Evolutionary conservation across 148 eudicot species (phyloP).

Genomic region (Persicaria tinctoria): DNA sequence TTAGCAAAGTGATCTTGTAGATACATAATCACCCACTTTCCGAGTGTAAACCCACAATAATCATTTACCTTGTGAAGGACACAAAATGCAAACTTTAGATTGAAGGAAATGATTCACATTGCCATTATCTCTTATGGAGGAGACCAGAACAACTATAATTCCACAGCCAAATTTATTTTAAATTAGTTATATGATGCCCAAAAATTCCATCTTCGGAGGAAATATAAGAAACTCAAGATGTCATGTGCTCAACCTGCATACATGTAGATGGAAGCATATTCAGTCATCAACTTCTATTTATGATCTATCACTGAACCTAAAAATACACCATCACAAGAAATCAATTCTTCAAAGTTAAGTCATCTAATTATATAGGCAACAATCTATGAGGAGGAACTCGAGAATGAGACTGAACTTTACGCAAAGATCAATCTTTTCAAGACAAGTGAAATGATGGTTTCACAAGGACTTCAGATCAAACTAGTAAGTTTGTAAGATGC

Average conservation of each 20-base stretch:
- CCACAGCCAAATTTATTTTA: slow-evolving; percentile 4
- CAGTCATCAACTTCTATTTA: background rate
- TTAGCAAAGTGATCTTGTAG: too few species aligned
- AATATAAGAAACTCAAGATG: background rate
- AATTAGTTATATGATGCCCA: slow-evolving; percentile 6
- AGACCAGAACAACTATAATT: background rate
- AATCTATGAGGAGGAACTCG: background rate
- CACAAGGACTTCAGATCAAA: background rate
- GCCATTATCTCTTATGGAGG: background rate
- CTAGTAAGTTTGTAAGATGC: background rate
- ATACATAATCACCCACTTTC: background rate
- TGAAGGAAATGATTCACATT: background rate
- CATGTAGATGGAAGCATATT: background rate
- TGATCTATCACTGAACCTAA: background rate
- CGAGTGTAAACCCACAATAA: background rate
- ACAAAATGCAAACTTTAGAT: background rate
- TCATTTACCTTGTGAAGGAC: background rate
- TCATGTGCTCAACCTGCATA: background rate
- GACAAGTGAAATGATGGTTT: background rate
- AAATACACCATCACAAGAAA: background rate
- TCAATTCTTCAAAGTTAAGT: background rate
- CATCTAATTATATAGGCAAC: background rate
- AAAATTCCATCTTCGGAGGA: slow-evolving; percentile 2
- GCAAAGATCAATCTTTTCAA: background rate
- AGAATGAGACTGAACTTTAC: background rate